Base-by-base conservation (phyloP, 2,329 filamentous ascomycete genomes). In the Neonectria faginata region DNA sequence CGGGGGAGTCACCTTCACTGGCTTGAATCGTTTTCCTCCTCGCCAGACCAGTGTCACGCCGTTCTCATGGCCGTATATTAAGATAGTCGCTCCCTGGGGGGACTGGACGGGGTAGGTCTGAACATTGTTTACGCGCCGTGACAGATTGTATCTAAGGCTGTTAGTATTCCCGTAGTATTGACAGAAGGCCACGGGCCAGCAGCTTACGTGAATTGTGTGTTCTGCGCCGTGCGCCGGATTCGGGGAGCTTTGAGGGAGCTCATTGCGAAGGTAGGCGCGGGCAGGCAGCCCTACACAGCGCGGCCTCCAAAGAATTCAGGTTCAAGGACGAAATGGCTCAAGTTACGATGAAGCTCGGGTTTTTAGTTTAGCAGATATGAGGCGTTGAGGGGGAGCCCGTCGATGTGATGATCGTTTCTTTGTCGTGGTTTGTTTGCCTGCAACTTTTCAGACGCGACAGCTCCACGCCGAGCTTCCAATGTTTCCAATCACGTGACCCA, bases 1-100 rank as follows among this genome's bases (percentile, higher is more conserved):
- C 9, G 69, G 67, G 2, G 69, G 65, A 16, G 74, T 70, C 56
- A 82, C 80, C 41, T 79, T 76, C 1, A 76, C 67, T 2, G 80
- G 66, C 73, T 88, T 90, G 70, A 91, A 86, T n/a, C 82, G 81
- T 55, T 83, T 83, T 11, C 88, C 88, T 50, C 89, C 89, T 45
- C 87, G 84, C 89, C 89, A 91, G 25, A 88, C 76, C 41, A 91
- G 72, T 3, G 84, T 88, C 45, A 90, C 77, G 48, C 89, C 89
- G 75, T 85, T 88, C 64, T 89, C 87, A 70, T 90, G 88, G 50
- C 86, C 88, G 70, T 89, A 89, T 48, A 91, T 77, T 27, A 91
- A 75, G 72, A 91, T 84, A 2, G 84, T 87, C 7, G 89, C 88
- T 39, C 88, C 88, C 72, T 91, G 89, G 2, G 87, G 83, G 1